phyloP scores from a whole-genome alignment of 2,329 filamentous ascomycete species.

The Chalaropsis ovoidea region DNA sequence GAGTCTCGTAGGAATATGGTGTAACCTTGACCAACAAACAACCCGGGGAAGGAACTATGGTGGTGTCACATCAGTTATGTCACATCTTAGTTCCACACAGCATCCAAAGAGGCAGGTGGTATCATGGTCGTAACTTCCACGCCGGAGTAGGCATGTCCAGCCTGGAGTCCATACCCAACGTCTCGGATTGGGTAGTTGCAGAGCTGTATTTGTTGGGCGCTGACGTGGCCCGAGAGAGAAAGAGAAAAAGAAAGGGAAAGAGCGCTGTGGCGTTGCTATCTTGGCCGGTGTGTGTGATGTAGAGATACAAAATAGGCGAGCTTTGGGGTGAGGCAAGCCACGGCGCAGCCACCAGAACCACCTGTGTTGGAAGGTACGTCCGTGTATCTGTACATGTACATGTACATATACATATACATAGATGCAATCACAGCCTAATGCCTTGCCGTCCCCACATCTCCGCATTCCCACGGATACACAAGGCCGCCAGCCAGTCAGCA shows the following conservation, averaged over 20 bases:
- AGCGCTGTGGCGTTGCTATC: neutral
- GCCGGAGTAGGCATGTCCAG: neutral
- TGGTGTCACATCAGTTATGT: neutral
- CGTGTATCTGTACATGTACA: neutral
- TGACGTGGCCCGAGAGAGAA: neutral
- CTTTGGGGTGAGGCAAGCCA: neutral
- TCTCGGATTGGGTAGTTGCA: neutral
- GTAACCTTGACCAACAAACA: neutral
- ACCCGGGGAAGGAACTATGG: neutral
- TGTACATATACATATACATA: neutral
- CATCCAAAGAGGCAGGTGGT: neutral
- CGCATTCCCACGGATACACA: neutral
- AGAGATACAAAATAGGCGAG: neutral
- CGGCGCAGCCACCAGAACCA: neutral
- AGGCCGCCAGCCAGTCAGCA: too few relatives aligned
- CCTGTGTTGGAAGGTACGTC: neutral
- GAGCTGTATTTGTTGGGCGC: neutral
- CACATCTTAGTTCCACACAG: slow-evolving; percentile 1
- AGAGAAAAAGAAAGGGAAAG: neutral
- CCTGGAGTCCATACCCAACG: neutral
- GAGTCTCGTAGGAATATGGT: neutral
- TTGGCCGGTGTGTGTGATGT: neutral
- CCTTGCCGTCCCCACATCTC: neutral
- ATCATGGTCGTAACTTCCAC: neutral
- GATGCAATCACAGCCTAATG: neutral